Base-by-base conservation (phyloP, 495 filamentous ascomycete genomes). In the Xylona heveae region DNA sequence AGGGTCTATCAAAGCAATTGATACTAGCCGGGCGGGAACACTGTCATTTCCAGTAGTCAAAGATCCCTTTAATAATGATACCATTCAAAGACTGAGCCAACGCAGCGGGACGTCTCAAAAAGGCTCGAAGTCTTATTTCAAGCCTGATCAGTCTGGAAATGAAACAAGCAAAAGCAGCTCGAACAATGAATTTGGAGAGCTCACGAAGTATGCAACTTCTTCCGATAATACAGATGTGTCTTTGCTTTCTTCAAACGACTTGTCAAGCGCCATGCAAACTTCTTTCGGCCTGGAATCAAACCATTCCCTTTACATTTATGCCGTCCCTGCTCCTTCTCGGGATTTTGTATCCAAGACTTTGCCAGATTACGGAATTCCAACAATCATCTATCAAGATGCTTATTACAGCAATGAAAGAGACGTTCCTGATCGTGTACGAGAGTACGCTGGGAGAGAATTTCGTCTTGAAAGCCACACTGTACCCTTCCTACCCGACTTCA, bases 361-460 rank as follows among this genome's bases (percentile, higher is more conserved):
- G 38, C 28, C 36, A 24, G 26, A 35, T 10, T 36, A 24, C n/a
- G 46, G 46, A 3, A 36, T 55, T 7, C 61, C 62, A 38, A 52
- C 59, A 26, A 59, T 78, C 15, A 62, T 93, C 28, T 90, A 94
- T 39, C 78, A 80, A 46, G 75, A 83, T 43, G 71, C 84, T 10
- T 83, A 74, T 42, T 95, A 93, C 43, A 77, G 81, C 38, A 59
- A 80, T n/a, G 78, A 85, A 33, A 59, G 52, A 33, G 88, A 97
- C 53, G 78, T 93, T 3, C 90, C 90, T 5, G 64, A 77, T 22
- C 65, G 70, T 31, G 48, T 63, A 7, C 62, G 80, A 29, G 79
- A 91, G 52, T 95, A 93, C 49, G 90, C 77, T 6, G 85, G 85
- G 12, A 69, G 68, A 40, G 81, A 91, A 40, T 94, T 90, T 47